Percentiles rank a stretch among this genome's conserved stretches.
Evolutionary conservation across 805 yeast species (phyloP).

Genomic region (Starmerella bombicola): DNA sequence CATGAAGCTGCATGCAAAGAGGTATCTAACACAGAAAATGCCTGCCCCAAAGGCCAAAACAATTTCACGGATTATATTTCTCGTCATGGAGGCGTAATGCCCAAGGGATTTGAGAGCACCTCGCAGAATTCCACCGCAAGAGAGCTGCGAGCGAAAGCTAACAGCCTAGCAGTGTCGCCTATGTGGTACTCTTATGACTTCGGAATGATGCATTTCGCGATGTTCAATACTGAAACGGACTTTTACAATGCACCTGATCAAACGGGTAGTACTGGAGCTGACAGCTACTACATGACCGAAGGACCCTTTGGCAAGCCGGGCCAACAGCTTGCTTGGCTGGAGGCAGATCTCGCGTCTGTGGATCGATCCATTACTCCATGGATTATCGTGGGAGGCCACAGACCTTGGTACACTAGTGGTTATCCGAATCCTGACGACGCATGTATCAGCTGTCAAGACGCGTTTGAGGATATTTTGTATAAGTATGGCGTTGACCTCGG

Average conservation of each 20-base stretch:
- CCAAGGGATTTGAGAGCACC: constrained; percentile 3
- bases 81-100: constrained; percentile 5
- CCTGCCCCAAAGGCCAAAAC: constrained; percentile 7
- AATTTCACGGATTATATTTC: constrained; percentile 6
- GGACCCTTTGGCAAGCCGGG: constrained; percentile 6
- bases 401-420: constrained; percentile 8
- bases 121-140: constrained; percentile 3
- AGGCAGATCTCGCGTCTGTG: constrained; percentile 7
- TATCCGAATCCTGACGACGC: neutral
- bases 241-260: constrained; percentile 6
- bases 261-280: neutral
- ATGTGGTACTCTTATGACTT: constrained; percentile 9
- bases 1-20: constrained; percentile 10
- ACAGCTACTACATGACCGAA: constrained; percentile 1
- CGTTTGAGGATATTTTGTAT: constrained; percentile 6
- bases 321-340: constrained; percentile 7
- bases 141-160: constrained; percentile 1
- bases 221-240: constrained; percentile 9
- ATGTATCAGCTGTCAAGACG: constrained; percentile 2
- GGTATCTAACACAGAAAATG: neutral
- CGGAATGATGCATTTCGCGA: constrained; percentile 6
- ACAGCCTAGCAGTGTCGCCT: constrained; percentile 4
- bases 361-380: constrained; percentile 10
- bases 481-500: constrained; percentile 6
- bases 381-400: constrained; percentile 7